Conservation (phyloP, 768 basidiomycete species). For the Serendipita vermifera region DNA sequence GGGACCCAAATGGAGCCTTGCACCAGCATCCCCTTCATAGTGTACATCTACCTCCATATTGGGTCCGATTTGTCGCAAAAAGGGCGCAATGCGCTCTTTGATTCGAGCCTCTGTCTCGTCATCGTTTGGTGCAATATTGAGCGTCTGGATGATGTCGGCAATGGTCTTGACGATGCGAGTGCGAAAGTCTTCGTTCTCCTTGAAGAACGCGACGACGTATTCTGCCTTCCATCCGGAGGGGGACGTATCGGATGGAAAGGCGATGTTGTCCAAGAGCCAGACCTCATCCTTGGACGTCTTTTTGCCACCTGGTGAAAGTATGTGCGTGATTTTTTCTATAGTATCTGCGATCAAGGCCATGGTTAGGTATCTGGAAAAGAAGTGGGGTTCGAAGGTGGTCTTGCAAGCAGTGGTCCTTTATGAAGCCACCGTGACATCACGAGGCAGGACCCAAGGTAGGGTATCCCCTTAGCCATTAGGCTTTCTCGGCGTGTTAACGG, state of each 20-base stretch:
- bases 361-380: too few species aligned
- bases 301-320: not conserved
- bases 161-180: not conserved
- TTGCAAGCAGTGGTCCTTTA: too few species aligned
- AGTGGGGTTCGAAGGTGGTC: too few species aligned
- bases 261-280: constrained; percentile 1
- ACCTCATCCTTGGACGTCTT: not conserved
- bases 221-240: constrained; percentile 1
- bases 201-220: constrained; percentile 5
- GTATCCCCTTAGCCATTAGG: too few species aligned
- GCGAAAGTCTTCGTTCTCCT: not conserved
- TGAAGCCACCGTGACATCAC: too few species aligned
- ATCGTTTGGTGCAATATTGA: not conserved
- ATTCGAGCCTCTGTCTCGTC: not conserved
- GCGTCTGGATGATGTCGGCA: not conserved
- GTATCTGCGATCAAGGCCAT: too few species aligned
- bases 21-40: not conserved
- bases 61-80: not conserved
- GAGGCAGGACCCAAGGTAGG: too few species aligned
- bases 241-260: not conserved
- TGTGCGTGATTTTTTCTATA: not conserved
- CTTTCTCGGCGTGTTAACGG: too few species aligned
- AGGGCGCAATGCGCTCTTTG: not conserved
- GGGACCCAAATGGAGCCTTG: not conserved
- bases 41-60: not conserved